Percentiles rank a stretch among this genome's conserved stretches.
These are phyloP conservation scores for Amphirosellinia nigrospora DNA, from an alignment of 495 filamentous ascomycete genomes.

Conservation along the genomic window DNA sequence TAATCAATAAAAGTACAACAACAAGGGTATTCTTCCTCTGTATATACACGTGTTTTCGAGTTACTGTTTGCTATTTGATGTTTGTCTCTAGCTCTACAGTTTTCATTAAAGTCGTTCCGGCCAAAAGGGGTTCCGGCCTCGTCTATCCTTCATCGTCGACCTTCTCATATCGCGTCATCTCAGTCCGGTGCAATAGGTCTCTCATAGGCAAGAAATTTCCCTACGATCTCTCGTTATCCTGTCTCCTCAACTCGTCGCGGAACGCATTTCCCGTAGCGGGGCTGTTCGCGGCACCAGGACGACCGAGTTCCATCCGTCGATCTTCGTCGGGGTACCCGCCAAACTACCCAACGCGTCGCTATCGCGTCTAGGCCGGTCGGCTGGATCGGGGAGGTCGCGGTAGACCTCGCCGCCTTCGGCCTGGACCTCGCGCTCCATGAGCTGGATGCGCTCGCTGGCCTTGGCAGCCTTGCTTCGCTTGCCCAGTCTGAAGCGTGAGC, in stretches of 20 bases:
- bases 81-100: not conserved
- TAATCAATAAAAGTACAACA: constrained; percentile 4
- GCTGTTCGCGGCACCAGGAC: constrained; percentile 4
- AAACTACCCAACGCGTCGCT: constrained; percentile 49
- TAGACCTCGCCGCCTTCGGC: constrained; percentile 37
- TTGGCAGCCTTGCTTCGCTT: constrained; percentile 32
- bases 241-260: constrained; percentile 44
- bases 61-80: not conserved
- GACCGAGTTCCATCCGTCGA: constrained; percentile 39
- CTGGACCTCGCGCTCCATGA: constrained; percentile 44
- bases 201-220: not conserved
- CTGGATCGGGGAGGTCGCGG: constrained; percentile 33
- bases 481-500: constrained; percentile 35
- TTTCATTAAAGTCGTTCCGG: constrained; percentile 1
- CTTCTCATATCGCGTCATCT: not conserved
- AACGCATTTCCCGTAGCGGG: constrained; percentile 38
- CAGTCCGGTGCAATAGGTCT: not conserved
- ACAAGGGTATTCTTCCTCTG: not conserved
- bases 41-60: constrained; percentile 7
- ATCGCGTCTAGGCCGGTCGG: constrained; percentile 38
- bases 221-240: constrained; percentile 36
- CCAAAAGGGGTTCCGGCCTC: not conserved
- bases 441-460: constrained; percentile 44
- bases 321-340: constrained; percentile 46
- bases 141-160: not conserved